phyloP scores from a whole-genome alignment of 2,329 filamentous ascomycete genomes.

The Exophiala spinifera region DNA sequence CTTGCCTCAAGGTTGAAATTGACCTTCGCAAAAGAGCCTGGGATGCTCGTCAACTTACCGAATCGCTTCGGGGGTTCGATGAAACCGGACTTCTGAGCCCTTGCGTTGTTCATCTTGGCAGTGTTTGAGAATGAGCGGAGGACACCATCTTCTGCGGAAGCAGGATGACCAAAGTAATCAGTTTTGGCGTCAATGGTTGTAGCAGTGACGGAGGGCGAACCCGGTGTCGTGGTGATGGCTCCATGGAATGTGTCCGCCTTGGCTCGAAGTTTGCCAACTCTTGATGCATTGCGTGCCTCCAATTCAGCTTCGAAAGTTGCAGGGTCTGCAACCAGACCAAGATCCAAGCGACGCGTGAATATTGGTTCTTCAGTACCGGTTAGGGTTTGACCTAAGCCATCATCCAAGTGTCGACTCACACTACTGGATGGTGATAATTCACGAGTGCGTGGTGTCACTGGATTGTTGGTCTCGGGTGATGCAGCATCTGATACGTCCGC shows the following conservation, averaged over 20 bases:
- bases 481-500: constrained; percentile 34
- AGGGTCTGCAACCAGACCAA: constrained; percentile 31
- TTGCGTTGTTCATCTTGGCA: constrained; percentile 10
- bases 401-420: constrained; percentile 21
- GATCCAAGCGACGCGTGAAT: constrained; percentile 38
- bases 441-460: constrained; percentile 35
- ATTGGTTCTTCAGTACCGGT: constrained; percentile 30
- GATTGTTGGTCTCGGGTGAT: constrained; percentile 34
- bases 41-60: constrained; percentile 64
- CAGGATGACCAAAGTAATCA: constrained; percentile 32
- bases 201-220: constrained; percentile 31
- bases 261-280: constrained; percentile 21
- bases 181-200: constrained; percentile 45
- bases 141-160: constrained; percentile 22
- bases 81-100: constrained; percentile 27
- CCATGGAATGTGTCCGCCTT: constrained; percentile 26
- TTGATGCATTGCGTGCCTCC: constrained; percentile 23
- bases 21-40: constrained; percentile 62
- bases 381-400: constrained; percentile 18
- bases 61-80: constrained; percentile 45
- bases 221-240: constrained; percentile 1
- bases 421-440: constrained; percentile 28
- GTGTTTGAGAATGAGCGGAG: constrained; percentile 15
- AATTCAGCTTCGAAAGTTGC: constrained; percentile 24
- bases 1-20: constrained; percentile 64